These are phyloP conservation scores for Phaffomyces antillensis DNA, from an alignment of 805 yeast genomes.

Conservation along the genomic window DNA sequence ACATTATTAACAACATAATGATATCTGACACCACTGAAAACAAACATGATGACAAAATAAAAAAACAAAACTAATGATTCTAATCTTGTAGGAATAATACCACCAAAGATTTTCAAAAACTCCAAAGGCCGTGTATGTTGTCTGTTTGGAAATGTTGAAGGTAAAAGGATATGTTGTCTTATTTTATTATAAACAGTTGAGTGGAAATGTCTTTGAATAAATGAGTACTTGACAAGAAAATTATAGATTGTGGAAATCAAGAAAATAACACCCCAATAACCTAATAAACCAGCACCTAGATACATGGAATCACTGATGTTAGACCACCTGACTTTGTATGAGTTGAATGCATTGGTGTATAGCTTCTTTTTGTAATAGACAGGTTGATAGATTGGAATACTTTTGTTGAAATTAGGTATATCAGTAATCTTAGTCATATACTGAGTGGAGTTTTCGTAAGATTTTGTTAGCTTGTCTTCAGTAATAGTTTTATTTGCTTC, in stretches of 20 bases:
- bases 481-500: slow-evolving; percentile 24
- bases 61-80: slow-evolving; percentile 27
- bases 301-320: slow-evolving; percentile 36
- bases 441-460: slow-evolving; percentile 39
- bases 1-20: slow-evolving; percentile 11
- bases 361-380: slow-evolving; percentile 24
- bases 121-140: slow-evolving; percentile 17
- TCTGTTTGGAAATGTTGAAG: slow-evolving; percentile 11
- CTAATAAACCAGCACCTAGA: slow-evolving; percentile 39
- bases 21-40: slow-evolving; percentile 16
- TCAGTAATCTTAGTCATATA: slow-evolving; percentile 30
- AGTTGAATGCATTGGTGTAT: slow-evolving; percentile 21
- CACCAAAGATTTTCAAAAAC: slow-evolving; percentile 11
- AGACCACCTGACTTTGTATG: slow-evolving; percentile 25
- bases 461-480: slow-evolving; percentile 25
- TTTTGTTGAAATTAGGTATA: slow-evolving; percentile 28
- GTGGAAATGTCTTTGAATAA: slow-evolving; percentile 13
- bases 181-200: slow-evolving; percentile 9
- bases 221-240: slow-evolving; percentile 11
- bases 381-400: slow-evolving; percentile 30
- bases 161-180: slow-evolving; percentile 14
- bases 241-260: slow-evolving; percentile 31
- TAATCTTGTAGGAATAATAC: slow-evolving; percentile 19
- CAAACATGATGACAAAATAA: slow-evolving; percentile 22
- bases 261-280: slow-evolving; percentile 42